Evolutionary conservation across 495 filamentous ascomycete species (phyloP), one percentile per base, ranked within the genome.

Genomic region (Venustampulla echinocandica): DNA sequence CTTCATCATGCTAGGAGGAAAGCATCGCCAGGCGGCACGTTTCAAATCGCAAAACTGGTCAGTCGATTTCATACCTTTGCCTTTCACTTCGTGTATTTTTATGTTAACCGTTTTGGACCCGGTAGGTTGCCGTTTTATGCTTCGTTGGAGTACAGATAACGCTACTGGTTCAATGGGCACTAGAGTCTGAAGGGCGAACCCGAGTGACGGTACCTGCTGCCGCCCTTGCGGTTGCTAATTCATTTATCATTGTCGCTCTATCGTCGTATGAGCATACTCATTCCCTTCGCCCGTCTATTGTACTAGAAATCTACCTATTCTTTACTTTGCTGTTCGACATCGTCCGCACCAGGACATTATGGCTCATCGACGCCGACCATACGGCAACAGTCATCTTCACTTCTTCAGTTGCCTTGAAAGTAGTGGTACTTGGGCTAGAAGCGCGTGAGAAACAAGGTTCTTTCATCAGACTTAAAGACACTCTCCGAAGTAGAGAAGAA

Each of bases 401-500:
- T 0, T 27, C 32, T 2, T 19, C 19, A n/a, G 14, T 55, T 34
- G 40, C 17, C 3, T 13, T 42, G 2, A 42, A 44, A 19, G 10
- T 23, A 13, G 9, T 42, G 2, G 7, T 55, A 7, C 15, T 50
- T 13, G 6, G 41, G 2, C 15, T 50, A 7, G 52, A 55, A 46
- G 19, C 46, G 13, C 22, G 4, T 7, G 30, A 37, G 9, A 62
- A 60, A 45, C 24, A 38, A n/a, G 18, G n/a, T 5, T 52, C 38
- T 21, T 41, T 62, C 13, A 17, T 11, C 5, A n/a, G n/a, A n/a
- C 9, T 36, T 0, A 1, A 20, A 21, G 24, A 53, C 33, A 13
- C 19, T 18, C 5, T 24, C 5, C n/a, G 11, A 21, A 14, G 34
- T 18, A 15, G n/a, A 10, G 83, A 87, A 50, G 75, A 74, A 14